These are phyloP conservation scores for Mentha longifolia DNA, from an alignment of 257 asterid genomes.

Conservation along the genomic window DNA sequence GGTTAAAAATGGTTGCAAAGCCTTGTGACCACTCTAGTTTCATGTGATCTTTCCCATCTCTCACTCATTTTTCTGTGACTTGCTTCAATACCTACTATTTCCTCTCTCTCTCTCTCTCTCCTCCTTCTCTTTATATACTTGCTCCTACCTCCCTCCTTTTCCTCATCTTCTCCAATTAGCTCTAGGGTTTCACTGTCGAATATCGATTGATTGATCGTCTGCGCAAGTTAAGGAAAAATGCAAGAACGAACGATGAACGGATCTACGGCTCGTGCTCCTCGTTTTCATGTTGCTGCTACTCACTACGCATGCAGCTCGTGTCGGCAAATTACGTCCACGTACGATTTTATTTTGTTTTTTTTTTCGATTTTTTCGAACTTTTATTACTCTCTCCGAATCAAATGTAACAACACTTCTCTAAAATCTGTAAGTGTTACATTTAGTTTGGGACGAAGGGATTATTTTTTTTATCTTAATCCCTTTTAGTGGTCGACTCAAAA, in stretches of 20 bases:
- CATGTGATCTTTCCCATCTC: constrained; percentile 60
- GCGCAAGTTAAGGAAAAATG: no score
- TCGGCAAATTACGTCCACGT: constrained; percentile 50
- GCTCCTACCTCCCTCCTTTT: background rate
- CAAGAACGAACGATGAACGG: background rate
- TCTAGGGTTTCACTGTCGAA: background rate
- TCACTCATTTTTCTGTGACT: constrained; percentile 62
- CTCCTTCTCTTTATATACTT: constrained; percentile 42
- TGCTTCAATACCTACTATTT: constrained; percentile 53
- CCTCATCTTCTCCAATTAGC: background rate
- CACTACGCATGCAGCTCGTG: constrained; percentile 52
- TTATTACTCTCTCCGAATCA: no score
- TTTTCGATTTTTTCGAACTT: background rate
- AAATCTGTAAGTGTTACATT: background rate
- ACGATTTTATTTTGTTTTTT: constrained; percentile 17
- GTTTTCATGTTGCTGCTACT: constrained; percentile 45
- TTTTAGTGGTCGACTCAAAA: no score
- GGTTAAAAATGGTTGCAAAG: constrained; percentile 33
- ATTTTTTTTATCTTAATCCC: no score
- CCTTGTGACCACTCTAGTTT: constrained; percentile 45
- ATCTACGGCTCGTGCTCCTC: constrained; percentile 35
- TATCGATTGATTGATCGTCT: background rate
- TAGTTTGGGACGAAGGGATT: no score
- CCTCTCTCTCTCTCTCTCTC: background rate
- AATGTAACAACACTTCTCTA: no score